phyloP scores from a whole-genome alignment of 345 rosid genomes.

The Cochlearia excelsa region DNA sequence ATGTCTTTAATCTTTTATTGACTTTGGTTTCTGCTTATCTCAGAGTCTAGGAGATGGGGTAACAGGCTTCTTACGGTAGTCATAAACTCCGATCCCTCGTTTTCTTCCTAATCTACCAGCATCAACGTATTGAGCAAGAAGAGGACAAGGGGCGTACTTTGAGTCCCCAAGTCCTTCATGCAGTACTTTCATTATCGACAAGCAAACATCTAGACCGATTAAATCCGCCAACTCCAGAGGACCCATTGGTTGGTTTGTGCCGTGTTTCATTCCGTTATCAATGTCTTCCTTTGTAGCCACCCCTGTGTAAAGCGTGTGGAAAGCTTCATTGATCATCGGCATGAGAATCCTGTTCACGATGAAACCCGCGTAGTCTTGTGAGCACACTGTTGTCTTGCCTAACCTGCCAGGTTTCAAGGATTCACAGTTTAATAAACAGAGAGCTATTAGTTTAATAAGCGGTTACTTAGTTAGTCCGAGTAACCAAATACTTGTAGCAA shows the following conservation, averaged over 20 bases:
- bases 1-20: not conserved
- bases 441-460: not conserved
- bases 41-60: constrained; percentile 52
- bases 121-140: constrained; percentile 80
- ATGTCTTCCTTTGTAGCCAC: constrained; percentile 93
- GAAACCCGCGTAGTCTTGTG: constrained; percentile 78
- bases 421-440: not conserved
- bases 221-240: constrained; percentile 83
- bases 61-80: constrained; percentile 39
- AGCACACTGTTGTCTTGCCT: constrained; percentile 72
- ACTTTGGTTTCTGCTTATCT: constrained; percentile 19
- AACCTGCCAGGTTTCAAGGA: constrained; percentile 44
- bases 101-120: constrained; percentile 83
- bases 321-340: constrained; percentile 98
- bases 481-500: not conserved
- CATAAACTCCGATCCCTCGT: constrained; percentile 70
- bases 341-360: constrained; percentile 83
- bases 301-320: constrained; percentile 73
- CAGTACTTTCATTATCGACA: constrained; percentile 79
- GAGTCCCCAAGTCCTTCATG: constrained; percentile 62
- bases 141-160: constrained; percentile 78
- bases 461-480: not conserved
- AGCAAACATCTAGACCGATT: constrained; percentile 75
- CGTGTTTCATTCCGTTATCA: constrained; percentile 83
- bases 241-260: constrained; percentile 92